Percentiles rank a stretch among this genome's conserved stretches.
phyloP scores from a whole-genome alignment of 78 protist species.

The Creolimax fragrantissima region DNA sequence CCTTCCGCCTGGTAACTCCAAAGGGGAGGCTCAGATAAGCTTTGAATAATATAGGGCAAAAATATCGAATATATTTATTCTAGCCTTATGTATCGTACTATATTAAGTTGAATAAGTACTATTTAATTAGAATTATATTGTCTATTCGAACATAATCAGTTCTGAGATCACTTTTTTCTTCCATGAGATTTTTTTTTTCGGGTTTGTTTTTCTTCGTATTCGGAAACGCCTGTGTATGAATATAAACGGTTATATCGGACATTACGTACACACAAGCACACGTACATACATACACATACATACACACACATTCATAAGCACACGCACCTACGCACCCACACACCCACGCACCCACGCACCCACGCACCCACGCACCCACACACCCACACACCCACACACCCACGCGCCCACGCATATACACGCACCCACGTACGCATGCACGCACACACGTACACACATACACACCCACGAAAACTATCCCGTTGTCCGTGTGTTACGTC shows the following conservation, averaged over 20 bases:
- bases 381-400: neutral
- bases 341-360: neutral
- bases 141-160: no score
- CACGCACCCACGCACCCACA: neutral
- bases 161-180: no score
- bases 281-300: neutral
- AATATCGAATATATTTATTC: no score
- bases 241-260: neutral
- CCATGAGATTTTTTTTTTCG: no score
- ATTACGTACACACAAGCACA: neutral
- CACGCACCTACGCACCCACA: neutral
- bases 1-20: no score
- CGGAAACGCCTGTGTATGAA: neutral
- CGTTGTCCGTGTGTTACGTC: neutral
- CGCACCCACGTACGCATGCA: neutral
- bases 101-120: no score
- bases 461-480: neutral
- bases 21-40: no score
- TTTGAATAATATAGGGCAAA: no score
- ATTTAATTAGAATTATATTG: no score
- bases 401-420: neutral
- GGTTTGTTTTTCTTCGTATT: no score
- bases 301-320: neutral
- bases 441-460: neutral
- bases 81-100: no score